These are phyloP conservation scores for Mucor plumbeus DNA, from an alignment of 371 early-diverging fungal genomes.

Conservation along the genomic window DNA sequence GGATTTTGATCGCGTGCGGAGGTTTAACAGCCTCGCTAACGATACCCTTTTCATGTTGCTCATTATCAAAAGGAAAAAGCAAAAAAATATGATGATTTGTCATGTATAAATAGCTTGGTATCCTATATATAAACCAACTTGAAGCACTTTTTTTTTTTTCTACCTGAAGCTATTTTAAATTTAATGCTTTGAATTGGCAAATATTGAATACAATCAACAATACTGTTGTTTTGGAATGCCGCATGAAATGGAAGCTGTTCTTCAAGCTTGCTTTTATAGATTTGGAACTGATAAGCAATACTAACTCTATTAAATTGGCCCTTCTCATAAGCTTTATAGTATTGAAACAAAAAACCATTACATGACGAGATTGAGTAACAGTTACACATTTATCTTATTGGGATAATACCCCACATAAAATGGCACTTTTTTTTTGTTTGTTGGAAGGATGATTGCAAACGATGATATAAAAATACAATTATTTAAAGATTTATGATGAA, in stretches of 20 bases:
- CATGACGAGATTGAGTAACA: slow-evolving; percentile 1
- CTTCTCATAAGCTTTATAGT: not conserved
- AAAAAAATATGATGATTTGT: not conserved
- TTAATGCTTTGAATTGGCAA: too few species aligned
- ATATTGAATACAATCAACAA: too few species aligned
- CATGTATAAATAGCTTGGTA: not conserved
- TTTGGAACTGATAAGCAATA: not conserved
- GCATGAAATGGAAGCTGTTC: not conserved
- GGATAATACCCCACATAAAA: not conserved
- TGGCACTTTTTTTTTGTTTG: not conserved
- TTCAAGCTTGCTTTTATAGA: not conserved
- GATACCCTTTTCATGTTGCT: too few species aligned
- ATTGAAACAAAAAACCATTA: not conserved
- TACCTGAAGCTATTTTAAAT: too few species aligned
- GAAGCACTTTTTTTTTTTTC: too few species aligned
- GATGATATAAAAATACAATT: too few species aligned
- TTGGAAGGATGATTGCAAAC: too few species aligned
- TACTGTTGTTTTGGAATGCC: not conserved
- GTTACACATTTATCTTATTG: not conserved
- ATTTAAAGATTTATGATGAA: too few species aligned
- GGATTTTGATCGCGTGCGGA: not conserved
- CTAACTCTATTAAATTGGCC: not conserved
- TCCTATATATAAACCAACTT: too few species aligned
- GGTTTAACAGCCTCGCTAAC: not conserved
- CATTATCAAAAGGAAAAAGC: too few species aligned